These are phyloP conservation scores for Oryza nivara DNA, from an alignment of 176 grass and related monocot genomes.

Conservation along the genomic window DNA sequence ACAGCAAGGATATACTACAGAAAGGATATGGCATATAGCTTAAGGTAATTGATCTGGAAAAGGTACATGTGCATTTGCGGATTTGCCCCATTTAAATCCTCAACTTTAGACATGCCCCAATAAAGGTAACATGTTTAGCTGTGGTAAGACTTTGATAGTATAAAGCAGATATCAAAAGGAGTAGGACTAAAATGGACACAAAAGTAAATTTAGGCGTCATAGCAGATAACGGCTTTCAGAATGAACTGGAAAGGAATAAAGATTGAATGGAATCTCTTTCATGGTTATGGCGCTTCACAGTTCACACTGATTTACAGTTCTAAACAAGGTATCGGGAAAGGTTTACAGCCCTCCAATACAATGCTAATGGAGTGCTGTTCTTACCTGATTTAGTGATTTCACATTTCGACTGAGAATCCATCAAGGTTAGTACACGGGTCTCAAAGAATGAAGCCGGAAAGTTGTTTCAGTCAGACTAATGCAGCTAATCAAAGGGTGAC, in stretches of 20 bases:
- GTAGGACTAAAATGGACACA: background rate
- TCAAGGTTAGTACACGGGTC: constrained; percentile 20
- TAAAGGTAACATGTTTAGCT: background rate
- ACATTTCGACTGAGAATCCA: constrained; percentile 28
- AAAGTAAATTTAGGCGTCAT: background rate
- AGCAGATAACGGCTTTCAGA: background rate
- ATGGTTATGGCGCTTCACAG: constrained; percentile 1
- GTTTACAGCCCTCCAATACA: constrained; percentile 31
- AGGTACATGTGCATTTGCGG: background rate
- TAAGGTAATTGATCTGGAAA: background rate
- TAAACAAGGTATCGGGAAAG: constrained; percentile 17
- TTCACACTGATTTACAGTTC: background rate
- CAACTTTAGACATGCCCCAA: background rate
- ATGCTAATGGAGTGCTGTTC: constrained; percentile 16
- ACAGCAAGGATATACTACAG: background rate
- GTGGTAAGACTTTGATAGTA: background rate
- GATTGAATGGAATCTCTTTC: constrained; percentile 32
- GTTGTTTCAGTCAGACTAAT: constrained; percentile 28
- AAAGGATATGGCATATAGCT: background rate
- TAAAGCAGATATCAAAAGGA: background rate
- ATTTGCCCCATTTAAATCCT: background rate
- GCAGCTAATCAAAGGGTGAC: background rate
- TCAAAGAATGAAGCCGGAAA: constrained; percentile 12
- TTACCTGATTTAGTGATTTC: constrained; percentile 35
- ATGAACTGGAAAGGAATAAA: constrained; percentile 27